Conservation (phyloP, 257 asterid species). For the Nicotiana obtusifolia region DNA sequence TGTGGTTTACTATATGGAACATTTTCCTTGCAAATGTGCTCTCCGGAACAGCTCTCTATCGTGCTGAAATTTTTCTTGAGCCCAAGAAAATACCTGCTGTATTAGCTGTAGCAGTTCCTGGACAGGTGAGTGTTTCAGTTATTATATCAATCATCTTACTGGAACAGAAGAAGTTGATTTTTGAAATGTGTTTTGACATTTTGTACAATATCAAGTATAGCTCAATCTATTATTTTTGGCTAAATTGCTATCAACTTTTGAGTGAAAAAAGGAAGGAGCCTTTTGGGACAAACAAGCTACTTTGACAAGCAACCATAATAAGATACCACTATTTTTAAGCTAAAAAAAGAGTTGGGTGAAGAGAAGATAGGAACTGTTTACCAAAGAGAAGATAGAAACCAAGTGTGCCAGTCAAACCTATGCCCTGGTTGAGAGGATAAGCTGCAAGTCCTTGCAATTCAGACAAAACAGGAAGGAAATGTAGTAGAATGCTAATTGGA, state of each 20-base stretch:
- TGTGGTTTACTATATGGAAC: conserved; percentile 92
- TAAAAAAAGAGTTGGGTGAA: not conserved
- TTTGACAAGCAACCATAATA: not conserved
- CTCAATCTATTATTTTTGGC: conserved; percentile 2
- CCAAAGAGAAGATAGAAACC: not conserved
- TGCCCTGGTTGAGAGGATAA: too few relatives aligned
- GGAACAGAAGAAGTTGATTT: not conserved
- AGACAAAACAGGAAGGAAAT: not conserved
- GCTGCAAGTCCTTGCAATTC: too few relatives aligned
- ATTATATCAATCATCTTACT: not conserved
- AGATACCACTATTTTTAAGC: too few relatives aligned
- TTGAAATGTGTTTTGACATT: not conserved
- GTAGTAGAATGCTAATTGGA: not conserved
- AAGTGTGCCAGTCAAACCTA: too few relatives aligned
- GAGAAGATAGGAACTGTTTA: not conserved
- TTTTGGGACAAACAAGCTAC: not conserved
- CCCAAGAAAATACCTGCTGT: conserved; percentile 73
- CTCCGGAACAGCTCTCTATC: conserved; percentile 84
- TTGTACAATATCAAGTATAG: not conserved
- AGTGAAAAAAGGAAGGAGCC: not conserved
- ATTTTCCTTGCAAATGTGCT: conserved; percentile 86
- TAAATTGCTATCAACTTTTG: not conserved
- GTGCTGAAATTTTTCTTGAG: conserved; percentile 54
- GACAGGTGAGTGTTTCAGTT: conserved; percentile 55
- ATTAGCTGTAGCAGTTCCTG: conserved; percentile 90